Evolutionary conservation across 805 yeast species (phyloP).

Genomic region (Wickerhamiella galacta): DNA sequence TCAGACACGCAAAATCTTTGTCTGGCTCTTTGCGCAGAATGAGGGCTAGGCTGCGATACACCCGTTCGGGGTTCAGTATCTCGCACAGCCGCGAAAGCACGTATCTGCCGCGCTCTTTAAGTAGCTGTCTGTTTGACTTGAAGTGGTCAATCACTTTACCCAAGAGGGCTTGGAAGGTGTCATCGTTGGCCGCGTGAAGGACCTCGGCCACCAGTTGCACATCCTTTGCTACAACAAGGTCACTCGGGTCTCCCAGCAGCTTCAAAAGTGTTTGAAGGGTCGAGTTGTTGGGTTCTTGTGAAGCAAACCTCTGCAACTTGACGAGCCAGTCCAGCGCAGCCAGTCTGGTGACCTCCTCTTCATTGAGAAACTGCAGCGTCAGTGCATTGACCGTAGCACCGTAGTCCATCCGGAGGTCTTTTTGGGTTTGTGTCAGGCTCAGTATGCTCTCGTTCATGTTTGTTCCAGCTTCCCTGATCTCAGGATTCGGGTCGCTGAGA

Average conservation of each 20-base stretch:
- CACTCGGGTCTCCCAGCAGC: constrained; percentile 58
- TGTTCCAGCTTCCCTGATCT: constrained; percentile 36
- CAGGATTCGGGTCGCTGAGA: constrained; percentile 35
- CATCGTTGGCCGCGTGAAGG: constrained; percentile 54
- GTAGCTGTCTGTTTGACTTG: constrained; percentile 46
- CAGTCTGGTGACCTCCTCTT: constrained; percentile 64
- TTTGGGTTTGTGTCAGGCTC: constrained; percentile 30
- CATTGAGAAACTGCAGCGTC: constrained; percentile 53
- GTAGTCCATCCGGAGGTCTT: constrained; percentile 27
- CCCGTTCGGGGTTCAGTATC: constrained; percentile 64
- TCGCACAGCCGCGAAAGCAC: constrained; percentile 72
- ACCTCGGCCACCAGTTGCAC: constrained; percentile 57
- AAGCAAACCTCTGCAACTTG: constrained; percentile 47
- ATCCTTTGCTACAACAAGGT: constrained; percentile 60
- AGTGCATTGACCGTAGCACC: constrained; percentile 52
- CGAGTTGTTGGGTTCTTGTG: constrained; percentile 32
- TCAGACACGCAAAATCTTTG: constrained; percentile 53
- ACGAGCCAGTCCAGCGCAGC: constrained; percentile 84
- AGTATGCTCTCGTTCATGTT: constrained; percentile 41
- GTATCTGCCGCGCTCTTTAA: constrained; percentile 63
- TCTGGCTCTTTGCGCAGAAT: constrained; percentile 48
- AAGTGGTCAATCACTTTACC: constrained; percentile 52
- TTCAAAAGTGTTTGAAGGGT: constrained; percentile 64
- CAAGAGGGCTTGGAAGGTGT: constrained; percentile 60
- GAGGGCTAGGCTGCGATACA: constrained; percentile 63